Evolutionary conservation across 2,329 filamentous ascomycete species (phyloP).

Genomic region (Scedosporium apiospermum): DNA sequence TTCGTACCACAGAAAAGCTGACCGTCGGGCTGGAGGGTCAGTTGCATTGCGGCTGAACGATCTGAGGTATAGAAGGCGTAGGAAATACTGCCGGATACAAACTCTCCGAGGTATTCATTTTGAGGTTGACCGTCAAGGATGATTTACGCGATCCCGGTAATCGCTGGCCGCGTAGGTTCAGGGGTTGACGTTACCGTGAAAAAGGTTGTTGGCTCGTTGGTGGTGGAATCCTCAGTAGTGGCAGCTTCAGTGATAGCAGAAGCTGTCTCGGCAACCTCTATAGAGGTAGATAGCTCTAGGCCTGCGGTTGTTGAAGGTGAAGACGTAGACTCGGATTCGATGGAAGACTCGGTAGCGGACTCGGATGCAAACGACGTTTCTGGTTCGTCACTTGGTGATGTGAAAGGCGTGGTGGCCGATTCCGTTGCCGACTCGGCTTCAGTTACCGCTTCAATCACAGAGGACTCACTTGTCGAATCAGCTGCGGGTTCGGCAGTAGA

Average conservation of each 20-base stretch:
- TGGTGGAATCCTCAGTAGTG: not conserved
- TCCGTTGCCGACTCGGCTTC: not conserved
- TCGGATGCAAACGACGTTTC: not conserved
- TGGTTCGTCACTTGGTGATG: not conserved
- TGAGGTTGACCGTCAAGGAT: not conserved
- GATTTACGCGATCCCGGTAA: not conserved
- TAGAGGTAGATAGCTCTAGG: not conserved
- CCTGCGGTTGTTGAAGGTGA: not conserved
- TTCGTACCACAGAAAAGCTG: not conserved
- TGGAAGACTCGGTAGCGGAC: not conserved
- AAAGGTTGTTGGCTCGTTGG: not conserved
- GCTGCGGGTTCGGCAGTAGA: not conserved
- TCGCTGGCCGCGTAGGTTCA: not conserved
- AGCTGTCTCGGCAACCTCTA: not conserved
- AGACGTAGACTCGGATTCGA: not conserved
- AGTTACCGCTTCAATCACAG: not conserved
- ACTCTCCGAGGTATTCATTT: not conserved
- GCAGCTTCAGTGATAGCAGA: not conserved
- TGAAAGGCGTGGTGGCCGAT: not conserved
- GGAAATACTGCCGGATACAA: not conserved
- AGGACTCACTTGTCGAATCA: not conserved
- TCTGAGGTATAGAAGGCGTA: not conserved
- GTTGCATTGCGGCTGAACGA: not conserved
- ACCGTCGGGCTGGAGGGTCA: not conserved
- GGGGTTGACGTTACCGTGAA: not conserved